These are phyloP conservation scores for Oemleria cerasiformis DNA, from an alignment of 306 rosid species.

Conservation along the genomic window DNA sequence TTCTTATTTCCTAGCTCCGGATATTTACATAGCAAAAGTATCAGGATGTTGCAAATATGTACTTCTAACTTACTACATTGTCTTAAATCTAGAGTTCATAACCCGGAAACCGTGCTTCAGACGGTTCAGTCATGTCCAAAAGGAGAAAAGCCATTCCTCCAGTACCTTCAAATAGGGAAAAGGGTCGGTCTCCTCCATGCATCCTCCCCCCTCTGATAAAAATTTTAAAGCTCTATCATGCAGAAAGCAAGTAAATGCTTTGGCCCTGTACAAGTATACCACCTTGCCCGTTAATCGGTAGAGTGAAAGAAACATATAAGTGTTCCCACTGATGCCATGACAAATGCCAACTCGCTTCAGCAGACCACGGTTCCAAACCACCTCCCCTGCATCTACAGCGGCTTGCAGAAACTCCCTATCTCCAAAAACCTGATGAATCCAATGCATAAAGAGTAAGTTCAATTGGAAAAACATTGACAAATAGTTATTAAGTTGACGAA, in stretches of 20 bases:
- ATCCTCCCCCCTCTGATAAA: slow-evolving; percentile 58
- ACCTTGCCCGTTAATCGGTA: slow-evolving; percentile 61
- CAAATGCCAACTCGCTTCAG: slow-evolving; percentile 83
- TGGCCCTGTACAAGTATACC: slow-evolving; percentile 61
- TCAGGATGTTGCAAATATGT: background rate
- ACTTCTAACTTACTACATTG: background rate
- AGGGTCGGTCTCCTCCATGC: slow-evolving; percentile 84
- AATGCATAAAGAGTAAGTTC: slow-evolving; percentile 2
- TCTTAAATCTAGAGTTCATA: slow-evolving; percentile 50
- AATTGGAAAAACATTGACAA: background rate
- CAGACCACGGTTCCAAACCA: slow-evolving; percentile 73
- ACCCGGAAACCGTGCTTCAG: slow-evolving; percentile 63
- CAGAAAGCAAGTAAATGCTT: slow-evolving; percentile 76
- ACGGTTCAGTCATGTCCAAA: slow-evolving; percentile 70
- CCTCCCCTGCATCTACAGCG: slow-evolving; percentile 69
- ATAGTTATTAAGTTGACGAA: background rate
- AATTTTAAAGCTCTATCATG: slow-evolving; percentile 54
- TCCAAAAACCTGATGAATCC: slow-evolving; percentile 53
- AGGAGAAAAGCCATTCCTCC: slow-evolving; percentile 72
- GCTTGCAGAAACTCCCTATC: slow-evolving; percentile 62
- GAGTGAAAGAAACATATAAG: slow-evolving; percentile 76
- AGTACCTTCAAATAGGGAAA: slow-evolving; percentile 72
- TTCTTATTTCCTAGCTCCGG: background rate
- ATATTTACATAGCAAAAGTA: background rate
- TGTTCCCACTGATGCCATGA: slow-evolving; percentile 81